Conservation (phyloP, 495 filamentous ascomycete species). For the Apiosordaria backusii region DNA sequence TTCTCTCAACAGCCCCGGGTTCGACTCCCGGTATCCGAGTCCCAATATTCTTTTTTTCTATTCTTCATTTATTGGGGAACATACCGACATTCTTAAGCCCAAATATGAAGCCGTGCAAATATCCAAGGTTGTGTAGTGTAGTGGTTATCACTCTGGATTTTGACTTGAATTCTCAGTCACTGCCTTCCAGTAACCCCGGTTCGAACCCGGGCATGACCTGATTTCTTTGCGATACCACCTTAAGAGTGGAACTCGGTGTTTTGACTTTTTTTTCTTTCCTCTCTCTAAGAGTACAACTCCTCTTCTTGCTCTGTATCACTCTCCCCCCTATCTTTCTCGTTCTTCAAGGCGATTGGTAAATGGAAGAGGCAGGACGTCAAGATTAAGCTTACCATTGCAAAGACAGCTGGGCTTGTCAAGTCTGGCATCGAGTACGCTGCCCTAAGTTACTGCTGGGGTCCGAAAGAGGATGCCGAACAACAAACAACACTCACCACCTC, state of each 20-base stretch:
- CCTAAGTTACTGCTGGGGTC: background rate
- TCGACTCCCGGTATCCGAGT: conserved; percentile 16
- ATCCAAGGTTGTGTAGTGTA: conserved; percentile 2
- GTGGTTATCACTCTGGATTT: conserved; percentile 7
- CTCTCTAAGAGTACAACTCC: background rate
- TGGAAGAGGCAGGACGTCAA: too few relatives aligned
- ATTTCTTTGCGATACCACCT: background rate
- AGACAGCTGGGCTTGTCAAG: too few relatives aligned
- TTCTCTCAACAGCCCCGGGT: conserved; percentile 15
- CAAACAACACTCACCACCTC: background rate
- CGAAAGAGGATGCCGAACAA: background rate
- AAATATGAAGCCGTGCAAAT: background rate
- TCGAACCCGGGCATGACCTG: conserved; percentile 4
- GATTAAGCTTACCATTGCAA: too few relatives aligned
- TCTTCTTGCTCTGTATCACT: background rate
- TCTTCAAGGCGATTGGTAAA: too few relatives aligned
- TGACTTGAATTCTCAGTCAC: background rate
- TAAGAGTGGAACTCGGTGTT: background rate
- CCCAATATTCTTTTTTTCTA: background rate
- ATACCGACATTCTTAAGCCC: background rate
- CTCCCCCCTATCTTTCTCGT: too few relatives aligned
- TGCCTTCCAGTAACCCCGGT: conserved; percentile 4
- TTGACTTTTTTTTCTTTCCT: background rate
- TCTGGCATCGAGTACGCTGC: background rate
- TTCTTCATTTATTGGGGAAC: background rate